These are phyloP conservation scores for Wallacemonas collosoma DNA, from an alignment of 208 protist species.

Conservation along the genomic window DNA sequence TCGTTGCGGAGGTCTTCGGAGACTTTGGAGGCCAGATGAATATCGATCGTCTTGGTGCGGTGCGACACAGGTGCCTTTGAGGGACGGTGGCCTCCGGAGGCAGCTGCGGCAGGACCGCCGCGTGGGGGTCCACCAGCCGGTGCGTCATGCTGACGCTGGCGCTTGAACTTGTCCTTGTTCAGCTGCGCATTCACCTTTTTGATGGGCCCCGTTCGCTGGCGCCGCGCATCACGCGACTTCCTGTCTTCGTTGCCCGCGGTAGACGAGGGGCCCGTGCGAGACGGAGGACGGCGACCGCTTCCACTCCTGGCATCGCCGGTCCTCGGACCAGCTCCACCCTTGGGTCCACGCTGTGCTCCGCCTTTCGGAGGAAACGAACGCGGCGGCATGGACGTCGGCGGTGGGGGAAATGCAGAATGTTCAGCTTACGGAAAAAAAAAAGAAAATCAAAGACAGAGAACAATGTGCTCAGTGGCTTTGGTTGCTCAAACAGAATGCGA, in stretches of 20 bases:
- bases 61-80: slow-evolving; percentile 26
- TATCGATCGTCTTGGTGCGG: slow-evolving; percentile 69
- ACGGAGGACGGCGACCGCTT: not conserved
- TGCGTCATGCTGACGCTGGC: slow-evolving; percentile 23
- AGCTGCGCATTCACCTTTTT: slow-evolving; percentile 68
- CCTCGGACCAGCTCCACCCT: not conserved
- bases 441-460: not conserved
- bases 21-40: slow-evolving; percentile 79
- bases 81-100: not conserved
- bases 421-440: not conserved
- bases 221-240: slow-evolving; percentile 6
- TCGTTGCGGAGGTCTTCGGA: slow-evolving; percentile 69
- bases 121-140: not conserved
- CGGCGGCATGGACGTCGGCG: slow-evolving; percentile 16
- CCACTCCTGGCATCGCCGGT: not conserved
- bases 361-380: slow-evolving; percentile 5
- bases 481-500: no score
- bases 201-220: slow-evolving; percentile 21
- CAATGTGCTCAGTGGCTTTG: not conserved
- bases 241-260: not conserved
- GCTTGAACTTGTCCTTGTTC: slow-evolving; percentile 61
- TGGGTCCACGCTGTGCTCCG: not conserved
- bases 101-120: not conserved
- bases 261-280: not conserved
- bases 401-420: no score